These are phyloP conservation scores for Malassezia japonica DNA, from an alignment of 1,284 basidiomycete genomes.

Conservation along the genomic window DNA sequence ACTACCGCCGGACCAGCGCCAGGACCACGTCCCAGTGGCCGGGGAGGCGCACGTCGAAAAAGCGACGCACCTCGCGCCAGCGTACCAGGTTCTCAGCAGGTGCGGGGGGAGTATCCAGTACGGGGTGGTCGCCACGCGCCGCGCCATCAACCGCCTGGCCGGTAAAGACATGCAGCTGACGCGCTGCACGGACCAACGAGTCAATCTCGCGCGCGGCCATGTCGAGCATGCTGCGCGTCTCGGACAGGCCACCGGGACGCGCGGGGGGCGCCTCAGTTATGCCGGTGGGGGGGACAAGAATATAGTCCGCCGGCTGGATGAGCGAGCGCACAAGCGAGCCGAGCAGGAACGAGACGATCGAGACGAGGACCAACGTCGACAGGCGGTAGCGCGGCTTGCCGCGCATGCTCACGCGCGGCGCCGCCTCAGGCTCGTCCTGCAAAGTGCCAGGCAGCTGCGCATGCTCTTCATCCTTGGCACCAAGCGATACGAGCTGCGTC, in stretches of 20 bases:
- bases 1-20: slow-evolving; percentile 18
- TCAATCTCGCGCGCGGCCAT: slow-evolving; percentile 15
- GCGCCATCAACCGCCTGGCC: not conserved
- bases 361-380: slow-evolving; percentile 57
- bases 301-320: slow-evolving; percentile 80
- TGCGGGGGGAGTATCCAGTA: too few relatives aligned
- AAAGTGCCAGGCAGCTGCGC: not conserved
- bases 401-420: not conserved
- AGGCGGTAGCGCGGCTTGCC: slow-evolving; percentile 21
- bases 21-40: slow-evolving; percentile 24
- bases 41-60: slow-evolving; percentile 17
- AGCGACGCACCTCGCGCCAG: slow-evolving; percentile 24
- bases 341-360: slow-evolving; percentile 76
- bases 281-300: slow-evolving; percentile 45
- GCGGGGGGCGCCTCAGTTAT: not conserved
- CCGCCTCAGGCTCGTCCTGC: not conserved
- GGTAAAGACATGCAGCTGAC: slow-evolving; percentile 6
- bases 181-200: slow-evolving; percentile 9
- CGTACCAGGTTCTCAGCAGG: slow-evolving; percentile 10
- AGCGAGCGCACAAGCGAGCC: slow-evolving; percentile 79
- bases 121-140: not conserved
- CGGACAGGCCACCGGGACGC: not conserved
- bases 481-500: not conserved
- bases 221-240: slow-evolving; percentile 7
- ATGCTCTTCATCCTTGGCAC: not conserved